Evolutionary conservation across 1,139 yeast genomes (phyloP).

Genomic region (Kluyveromyces sp.): DNA sequence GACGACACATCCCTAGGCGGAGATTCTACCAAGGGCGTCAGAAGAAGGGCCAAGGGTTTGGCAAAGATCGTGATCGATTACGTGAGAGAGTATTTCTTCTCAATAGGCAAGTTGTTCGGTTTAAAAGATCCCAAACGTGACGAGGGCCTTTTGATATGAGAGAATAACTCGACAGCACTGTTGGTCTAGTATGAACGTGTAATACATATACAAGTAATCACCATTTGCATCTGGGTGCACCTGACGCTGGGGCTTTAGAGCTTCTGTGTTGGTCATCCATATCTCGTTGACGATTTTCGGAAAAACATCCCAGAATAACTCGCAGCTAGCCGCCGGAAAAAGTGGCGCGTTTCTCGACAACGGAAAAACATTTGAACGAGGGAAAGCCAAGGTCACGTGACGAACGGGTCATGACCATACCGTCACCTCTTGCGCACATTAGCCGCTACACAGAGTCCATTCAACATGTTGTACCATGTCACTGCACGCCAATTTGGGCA

Average conservation of each 20-base stretch:
- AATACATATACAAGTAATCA: background rate
- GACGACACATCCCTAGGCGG: constrained; percentile 15
- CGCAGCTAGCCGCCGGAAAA: background rate
- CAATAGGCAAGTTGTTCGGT: constrained; percentile 48
- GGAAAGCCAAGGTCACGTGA: too few species aligned
- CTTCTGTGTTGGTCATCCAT: too few species aligned
- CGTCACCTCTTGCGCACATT: background rate
- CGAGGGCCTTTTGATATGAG: constrained; percentile 40
- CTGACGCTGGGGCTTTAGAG: too few species aligned
- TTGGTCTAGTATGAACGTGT: too few species aligned
- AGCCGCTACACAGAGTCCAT: background rate
- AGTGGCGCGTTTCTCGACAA: background rate
- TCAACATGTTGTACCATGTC: background rate
- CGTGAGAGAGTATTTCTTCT: constrained; percentile 45
- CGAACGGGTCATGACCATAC: too few species aligned
- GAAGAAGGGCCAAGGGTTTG: constrained; percentile 42
- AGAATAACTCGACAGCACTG: too few species aligned
- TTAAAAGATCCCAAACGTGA: constrained; percentile 56
- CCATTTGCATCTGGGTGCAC: background rate
- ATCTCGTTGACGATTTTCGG: too few species aligned
- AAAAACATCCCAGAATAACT: background rate
- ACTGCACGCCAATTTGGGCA: too few species aligned
- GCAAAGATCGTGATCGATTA: constrained; percentile 59
- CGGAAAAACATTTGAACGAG: background rate
- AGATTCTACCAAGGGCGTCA: constrained; percentile 10